Evolutionary conservation across 768 basidiomycete genomes (phyloP), one percentile per base, ranked within the genome.

Genomic region (Lentinula sp.): DNA sequence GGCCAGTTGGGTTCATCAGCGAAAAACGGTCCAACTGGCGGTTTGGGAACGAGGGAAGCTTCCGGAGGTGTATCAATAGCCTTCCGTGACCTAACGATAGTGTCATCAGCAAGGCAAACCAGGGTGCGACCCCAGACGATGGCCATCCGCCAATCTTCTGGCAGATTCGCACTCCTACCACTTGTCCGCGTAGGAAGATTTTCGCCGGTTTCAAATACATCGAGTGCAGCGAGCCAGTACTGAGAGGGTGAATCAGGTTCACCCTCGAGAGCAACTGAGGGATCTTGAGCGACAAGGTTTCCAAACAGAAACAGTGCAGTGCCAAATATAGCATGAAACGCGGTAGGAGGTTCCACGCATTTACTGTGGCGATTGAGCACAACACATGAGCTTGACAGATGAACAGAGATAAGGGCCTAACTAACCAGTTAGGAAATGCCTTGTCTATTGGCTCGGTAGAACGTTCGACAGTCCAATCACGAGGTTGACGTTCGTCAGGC

Each of bases 141-240:
- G 15, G 85, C 81, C 80, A 88, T 82, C 35, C 82, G 79, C 87
- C 86, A 90, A 70, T 88, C 85, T 66, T 86, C 84, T 6, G 75
- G 74, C 32, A 53, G 61, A 54, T 69, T 68, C 48, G 65, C 68
- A 15, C 68, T 68, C 0, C 67, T 66, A 39, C 76, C 76, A 55
- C 64, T 73, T 4, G 74, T 74, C 37, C 77, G 77, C 39, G 77
- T 76, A 0, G 85, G 85, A 6, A 86, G 72, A 64, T 78, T 83
- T 66, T 88, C 86, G 48, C 86, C 86, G 6, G 81, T 83, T 71
- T 88, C 85, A 65, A 90, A 86, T 6, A 86, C 84, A 66, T 88
- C 86, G 57, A 90, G 75, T 1, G 87, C 85, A n/a, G 82, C 79
- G 41, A 86, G 77, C 83, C 85, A 89, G 69, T 87, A 88, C 0